Base-by-base conservation (phyloP, 768 basidiomycete species). In the Hygrophorus pudorinus region DNA sequence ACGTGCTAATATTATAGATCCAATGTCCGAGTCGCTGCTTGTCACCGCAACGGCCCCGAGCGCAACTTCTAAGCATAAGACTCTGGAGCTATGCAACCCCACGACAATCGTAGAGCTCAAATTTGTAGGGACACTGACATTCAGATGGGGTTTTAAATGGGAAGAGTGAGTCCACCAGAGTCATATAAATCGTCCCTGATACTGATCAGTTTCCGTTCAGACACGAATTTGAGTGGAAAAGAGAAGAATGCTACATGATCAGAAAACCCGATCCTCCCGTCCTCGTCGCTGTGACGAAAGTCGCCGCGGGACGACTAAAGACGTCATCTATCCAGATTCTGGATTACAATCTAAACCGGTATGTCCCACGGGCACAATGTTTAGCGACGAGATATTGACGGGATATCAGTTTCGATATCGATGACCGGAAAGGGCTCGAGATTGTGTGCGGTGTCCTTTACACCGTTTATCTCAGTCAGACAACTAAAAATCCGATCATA, bases 201-300 rank as follows among this genome's bases (percentile, higher is more conserved):
- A 30, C 31, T 31, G n/a, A 10, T 16, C 20, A 14, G 45, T n/a
- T n/a, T n/a, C n/a, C n/a, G n/a, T n/a, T n/a, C 53, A 90, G 87
- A 30, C 81, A 90, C 48, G 77, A 82, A 34, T 88, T 86, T 49
- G 87, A 89, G 55, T 91, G 88, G 87, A 84, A 78, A 55, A 73
- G 82, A 35, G 85, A 88, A 56, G 81, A 83, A 51, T 89, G 86
- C 61, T 89, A 72, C 60, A 76, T 90, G 60, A 59, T 89, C 34
- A 76, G 87, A 16, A 89, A 89, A 56, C 88, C 87, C 7, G 88
- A 91, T 51, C 88, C 88, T 5, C 83, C 88, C 3, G 86, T 91
- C 1, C 73, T 89, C 8, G 81, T 91, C 10, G 86, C 85, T 0
- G 70, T 88, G 21, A 87, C 85, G 2, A 87, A 81, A 54, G 88